Evolutionary conservation across 768 basidiomycete genomes (phyloP).

Genomic region (Mycena haematopus): DNA sequence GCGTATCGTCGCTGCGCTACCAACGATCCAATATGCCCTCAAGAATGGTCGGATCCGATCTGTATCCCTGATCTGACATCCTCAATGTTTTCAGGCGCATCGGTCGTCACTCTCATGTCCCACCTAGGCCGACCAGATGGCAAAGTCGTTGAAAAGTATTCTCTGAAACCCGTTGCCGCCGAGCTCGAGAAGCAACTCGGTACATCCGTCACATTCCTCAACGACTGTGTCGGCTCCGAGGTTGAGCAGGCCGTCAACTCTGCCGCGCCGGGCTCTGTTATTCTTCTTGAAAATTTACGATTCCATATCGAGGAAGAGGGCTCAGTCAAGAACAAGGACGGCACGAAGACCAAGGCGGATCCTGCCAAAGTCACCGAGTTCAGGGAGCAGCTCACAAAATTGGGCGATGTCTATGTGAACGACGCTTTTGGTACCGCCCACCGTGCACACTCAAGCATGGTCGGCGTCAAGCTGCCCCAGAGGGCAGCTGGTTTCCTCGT

Average conservation of each 20-base stretch:
- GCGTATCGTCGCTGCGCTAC: slow-evolving; percentile 97
- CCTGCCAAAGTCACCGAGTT: slow-evolving; percentile 80
- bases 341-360: slow-evolving; percentile 94
- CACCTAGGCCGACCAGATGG: slow-evolving; percentile 98
- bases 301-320: slow-evolving; percentile 99
- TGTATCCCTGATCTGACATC: slow-evolving; percentile 14
- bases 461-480: slow-evolving; percentile 91
- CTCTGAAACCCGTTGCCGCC: slow-evolving; percentile 83
- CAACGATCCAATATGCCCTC: slow-evolving; percentile 93
- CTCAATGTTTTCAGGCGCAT: slow-evolving; percentile 61
- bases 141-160: slow-evolving; percentile 86
- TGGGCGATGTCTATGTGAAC: slow-evolving; percentile 97
- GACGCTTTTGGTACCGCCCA: slow-evolving; percentile 99
- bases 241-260: slow-evolving; percentile 79
- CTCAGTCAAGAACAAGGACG: slow-evolving; percentile 90
- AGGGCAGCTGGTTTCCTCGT: slow-evolving; percentile 95
- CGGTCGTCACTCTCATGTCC: slow-evolving; percentile 92
- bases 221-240: slow-evolving; percentile 86
- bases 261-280: slow-evolving; percentile 69
- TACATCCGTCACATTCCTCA: slow-evolving; percentile 79
- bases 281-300: slow-evolving; percentile 96
- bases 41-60: slow-evolving; percentile 63
- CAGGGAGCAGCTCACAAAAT: slow-evolving; percentile 84
- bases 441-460: slow-evolving; percentile 98
- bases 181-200: slow-evolving; percentile 80